A percentile compares a stretch with the other conserved stretches of the same genome.
Conservation (phyloP, 306 rosid species). For the Rosa rugosa region DNA sequence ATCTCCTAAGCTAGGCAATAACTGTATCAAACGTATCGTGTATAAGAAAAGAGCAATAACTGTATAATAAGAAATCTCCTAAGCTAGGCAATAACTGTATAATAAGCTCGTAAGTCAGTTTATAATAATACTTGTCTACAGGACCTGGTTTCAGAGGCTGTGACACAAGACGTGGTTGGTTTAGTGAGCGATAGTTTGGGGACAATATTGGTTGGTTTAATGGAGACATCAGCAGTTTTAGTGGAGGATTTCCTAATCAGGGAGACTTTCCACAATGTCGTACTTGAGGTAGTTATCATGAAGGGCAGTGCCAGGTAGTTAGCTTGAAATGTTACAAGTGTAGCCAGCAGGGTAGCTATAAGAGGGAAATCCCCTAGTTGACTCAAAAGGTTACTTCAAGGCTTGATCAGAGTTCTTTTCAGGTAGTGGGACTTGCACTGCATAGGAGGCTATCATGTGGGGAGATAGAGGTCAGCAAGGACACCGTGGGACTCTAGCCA, state of each 20-base stretch:
- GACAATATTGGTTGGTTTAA: background rate
- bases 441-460: background rate
- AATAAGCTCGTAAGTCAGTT: background rate
- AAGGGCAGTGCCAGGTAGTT: background rate
- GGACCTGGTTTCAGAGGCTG: background rate
- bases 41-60: background rate
- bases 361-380: background rate
- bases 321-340: background rate
- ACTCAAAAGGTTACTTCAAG: background rate
- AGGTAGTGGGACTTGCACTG: background rate
- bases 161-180: background rate
- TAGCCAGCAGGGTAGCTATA: background rate
- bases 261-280: background rate
- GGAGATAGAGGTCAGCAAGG: background rate
- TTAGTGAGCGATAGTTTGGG: background rate
- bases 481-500: background rate
- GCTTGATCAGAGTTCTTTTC: background rate
- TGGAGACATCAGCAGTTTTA: background rate
- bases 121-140: background rate
- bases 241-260: background rate
- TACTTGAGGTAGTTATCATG: background rate
- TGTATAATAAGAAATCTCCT: background rate
- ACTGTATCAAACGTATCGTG: background rate
- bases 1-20: background rate
- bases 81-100: background rate